phyloP scores from a whole-genome alignment of 805 yeast species.

The Torulaspora quercuum region DNA sequence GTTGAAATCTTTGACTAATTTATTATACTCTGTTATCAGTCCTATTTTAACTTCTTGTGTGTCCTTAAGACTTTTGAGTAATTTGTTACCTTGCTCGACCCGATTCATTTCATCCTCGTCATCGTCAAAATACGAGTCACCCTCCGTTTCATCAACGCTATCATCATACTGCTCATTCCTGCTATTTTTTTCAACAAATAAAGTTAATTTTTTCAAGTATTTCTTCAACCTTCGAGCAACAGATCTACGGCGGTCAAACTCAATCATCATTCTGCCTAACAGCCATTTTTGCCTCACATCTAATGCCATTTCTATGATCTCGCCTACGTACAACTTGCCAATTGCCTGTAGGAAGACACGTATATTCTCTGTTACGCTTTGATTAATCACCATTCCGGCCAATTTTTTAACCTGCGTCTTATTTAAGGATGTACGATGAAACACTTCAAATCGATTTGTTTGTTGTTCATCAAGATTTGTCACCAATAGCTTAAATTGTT shows the following conservation, averaged over 20 bases:
- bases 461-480: conserved; percentile 77
- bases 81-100: conserved; percentile 22
- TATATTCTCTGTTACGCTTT: conserved; percentile 72
- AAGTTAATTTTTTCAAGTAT: conserved; percentile 38
- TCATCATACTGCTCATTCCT: conserved; percentile 20
- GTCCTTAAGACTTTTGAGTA: conserved; percentile 29
- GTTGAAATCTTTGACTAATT: conserved; percentile 31
- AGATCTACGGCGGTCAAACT: conserved; percentile 43
- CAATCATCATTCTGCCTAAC: conserved; percentile 41
- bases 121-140: conserved; percentile 33
- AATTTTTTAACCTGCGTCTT: conserved; percentile 75
- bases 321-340: conserved; percentile 87
- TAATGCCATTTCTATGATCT: conserved; percentile 76
- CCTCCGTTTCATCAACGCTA: conserved; percentile 30
- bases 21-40: conserved; percentile 34
- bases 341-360: conserved; percentile 81
- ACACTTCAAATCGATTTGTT: conserved; percentile 81
- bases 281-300: conserved; percentile 58
- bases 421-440: conserved; percentile 70
- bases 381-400: conserved; percentile 74
- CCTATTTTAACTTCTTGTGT: conserved; percentile 26
- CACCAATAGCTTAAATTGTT: conserved; percentile 58
- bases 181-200: conserved; percentile 20
- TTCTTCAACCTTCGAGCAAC: conserved; percentile 34
- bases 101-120: conserved; percentile 27